These are phyloP conservation scores for Stachybotrys elegans DNA, from an alignment of 2,329 filamentous ascomycete species.

Conservation along the genomic window DNA sequence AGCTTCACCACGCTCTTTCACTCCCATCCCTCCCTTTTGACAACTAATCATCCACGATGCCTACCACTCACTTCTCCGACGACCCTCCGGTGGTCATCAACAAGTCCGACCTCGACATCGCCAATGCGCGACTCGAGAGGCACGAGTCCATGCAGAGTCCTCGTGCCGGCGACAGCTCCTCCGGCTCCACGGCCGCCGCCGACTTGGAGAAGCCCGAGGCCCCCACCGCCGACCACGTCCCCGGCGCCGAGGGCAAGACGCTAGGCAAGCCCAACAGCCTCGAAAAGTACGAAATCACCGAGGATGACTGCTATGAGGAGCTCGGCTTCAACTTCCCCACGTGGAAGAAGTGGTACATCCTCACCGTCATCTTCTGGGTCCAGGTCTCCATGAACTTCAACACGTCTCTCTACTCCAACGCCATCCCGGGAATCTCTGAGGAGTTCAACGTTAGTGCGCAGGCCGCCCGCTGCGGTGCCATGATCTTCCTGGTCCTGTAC, in stretches of 20 bases:
- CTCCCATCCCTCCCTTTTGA: background rate
- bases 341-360: constrained; percentile 67
- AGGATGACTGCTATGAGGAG: constrained; percentile 59
- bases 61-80: constrained; percentile 27
- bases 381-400: constrained; percentile 79
- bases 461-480: constrained; percentile 66
- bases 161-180: no score
- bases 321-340: constrained; percentile 57
- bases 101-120: constrained; percentile 26
- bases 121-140: constrained; percentile 35
- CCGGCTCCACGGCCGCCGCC: background rate
- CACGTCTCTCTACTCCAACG: constrained; percentile 69
- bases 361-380: constrained; percentile 68
- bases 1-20: no score
- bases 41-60: constrained; percentile 14
- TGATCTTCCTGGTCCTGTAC: constrained; percentile 74
- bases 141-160: constrained; percentile 10
- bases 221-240: no score
- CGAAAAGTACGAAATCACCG: constrained; percentile 42
- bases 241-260: constrained; percentile 11
- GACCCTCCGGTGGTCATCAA: constrained; percentile 33
- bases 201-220: no score
- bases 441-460: constrained; percentile 66
- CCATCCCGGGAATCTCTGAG: constrained; percentile 56
- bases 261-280: constrained; percentile 31